Conservation (phyloP, 1,284 basidiomycete species). For the Bondarzewia mesenterica region DNA sequence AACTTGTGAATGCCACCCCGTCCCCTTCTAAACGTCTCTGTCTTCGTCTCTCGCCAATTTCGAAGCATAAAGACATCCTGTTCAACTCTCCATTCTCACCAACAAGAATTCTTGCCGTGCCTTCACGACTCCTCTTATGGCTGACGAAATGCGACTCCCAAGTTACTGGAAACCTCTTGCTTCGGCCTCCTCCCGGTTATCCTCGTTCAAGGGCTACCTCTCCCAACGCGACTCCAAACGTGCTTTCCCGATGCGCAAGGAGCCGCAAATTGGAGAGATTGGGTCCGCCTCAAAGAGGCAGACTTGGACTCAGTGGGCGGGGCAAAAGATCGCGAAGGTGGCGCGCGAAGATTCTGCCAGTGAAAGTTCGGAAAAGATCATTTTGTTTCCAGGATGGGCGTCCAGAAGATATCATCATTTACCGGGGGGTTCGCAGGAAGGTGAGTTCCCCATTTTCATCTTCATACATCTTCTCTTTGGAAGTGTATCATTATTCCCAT, state of each 20-base stretch:
- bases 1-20: neutral
- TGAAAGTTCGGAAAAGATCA: constrained; percentile 23
- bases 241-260: constrained; percentile 6
- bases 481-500: no score
- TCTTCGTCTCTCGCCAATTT: neutral
- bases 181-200: constrained; percentile 23
- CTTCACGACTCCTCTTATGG: constrained; percentile 15
- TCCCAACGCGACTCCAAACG: constrained; percentile 27
- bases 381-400: constrained; percentile 35
- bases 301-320: constrained; percentile 39
- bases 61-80: neutral
- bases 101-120: neutral
- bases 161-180: constrained; percentile 25
- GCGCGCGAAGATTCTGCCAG: constrained; percentile 13
- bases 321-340: constrained; percentile 28
- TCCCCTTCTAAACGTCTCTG: neutral
- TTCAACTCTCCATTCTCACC: neutral
- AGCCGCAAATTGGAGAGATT: constrained; percentile 4
- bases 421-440: constrained; percentile 5
- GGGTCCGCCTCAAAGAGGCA: constrained; percentile 20
- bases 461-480: neutral
- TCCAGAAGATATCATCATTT: constrained; percentile 22
- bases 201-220: constrained; percentile 34
- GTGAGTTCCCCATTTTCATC: constrained; percentile 4
- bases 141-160: constrained; percentile 21